A percentile compares a stretch with the other conserved stretches of the same genome.
phyloP scores from a whole-genome alignment of 2,329 filamentous ascomycete genomes.

The Microdochium bolleyi region DNA sequence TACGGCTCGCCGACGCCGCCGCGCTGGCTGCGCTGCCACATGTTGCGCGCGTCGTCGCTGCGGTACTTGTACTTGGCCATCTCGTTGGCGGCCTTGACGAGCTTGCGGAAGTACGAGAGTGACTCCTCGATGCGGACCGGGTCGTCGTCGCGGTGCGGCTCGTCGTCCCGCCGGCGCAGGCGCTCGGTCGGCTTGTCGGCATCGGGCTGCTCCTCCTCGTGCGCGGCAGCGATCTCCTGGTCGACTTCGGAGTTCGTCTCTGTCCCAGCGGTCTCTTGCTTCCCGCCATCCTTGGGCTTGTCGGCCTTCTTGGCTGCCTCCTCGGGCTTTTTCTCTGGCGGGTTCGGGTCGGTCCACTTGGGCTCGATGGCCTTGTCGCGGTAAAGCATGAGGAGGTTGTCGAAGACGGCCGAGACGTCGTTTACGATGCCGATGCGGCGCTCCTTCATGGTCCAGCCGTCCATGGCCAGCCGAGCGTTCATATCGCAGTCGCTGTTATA shows the following conservation, averaged over 20 bases:
- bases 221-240: not conserved
- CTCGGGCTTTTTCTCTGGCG: constrained; percentile 8
- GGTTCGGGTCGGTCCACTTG: constrained; percentile 24
- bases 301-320: constrained; percentile 11
- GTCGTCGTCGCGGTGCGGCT: constrained; percentile 1
- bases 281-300: constrained; percentile 7
- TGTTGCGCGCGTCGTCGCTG: constrained; percentile 29
- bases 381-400: constrained; percentile 28
- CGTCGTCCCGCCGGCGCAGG: not conserved
- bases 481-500: constrained; percentile 42
- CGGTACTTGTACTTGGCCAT: constrained; percentile 21
- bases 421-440: constrained; percentile 26
- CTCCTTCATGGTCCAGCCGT: constrained; percentile 23
- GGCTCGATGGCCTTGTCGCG: constrained; percentile 20
- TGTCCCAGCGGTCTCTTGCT: constrained; percentile 7
- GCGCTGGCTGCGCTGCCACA: constrained; percentile 42
- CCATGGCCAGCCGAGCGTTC: constrained; percentile 29
- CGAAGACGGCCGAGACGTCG: constrained; percentile 27
- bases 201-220: not conserved
- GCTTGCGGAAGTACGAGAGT: constrained; percentile 16
- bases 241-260: not conserved
- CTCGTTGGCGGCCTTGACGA: constrained; percentile 17
- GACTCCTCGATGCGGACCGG: constrained; percentile 11
- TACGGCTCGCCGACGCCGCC: constrained; percentile 45
- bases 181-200: constrained; percentile 2